Percentiles rank a stretch among this genome's conserved stretches.
Evolutionary conservation across 108 stramenopile genomes (phyloP).

Genomic region (Fragilaria radians): DNA sequence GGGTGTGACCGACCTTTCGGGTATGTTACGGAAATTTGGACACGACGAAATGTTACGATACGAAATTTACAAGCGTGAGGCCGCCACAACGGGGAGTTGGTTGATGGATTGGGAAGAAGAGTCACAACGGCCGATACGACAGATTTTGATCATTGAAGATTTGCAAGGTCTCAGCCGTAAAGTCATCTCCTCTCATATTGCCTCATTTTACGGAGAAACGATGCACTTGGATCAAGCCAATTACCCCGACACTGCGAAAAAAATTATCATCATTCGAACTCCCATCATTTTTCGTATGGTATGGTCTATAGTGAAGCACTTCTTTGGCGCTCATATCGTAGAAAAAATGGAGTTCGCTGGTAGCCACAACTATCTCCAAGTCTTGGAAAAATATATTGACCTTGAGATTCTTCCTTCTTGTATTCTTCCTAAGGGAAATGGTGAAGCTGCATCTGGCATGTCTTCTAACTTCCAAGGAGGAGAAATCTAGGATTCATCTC

Average conservation of each 20-base stretch:
- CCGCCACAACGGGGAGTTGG: background rate
- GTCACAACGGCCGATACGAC: background rate
- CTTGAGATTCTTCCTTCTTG: background rate
- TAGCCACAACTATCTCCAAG: constrained; percentile 3
- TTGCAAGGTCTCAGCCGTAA: background rate
- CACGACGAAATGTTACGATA: constrained; percentile 15
- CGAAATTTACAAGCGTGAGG: constrained; percentile 15
- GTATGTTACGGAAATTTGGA: constrained; percentile 7
- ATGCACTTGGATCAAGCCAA: constrained; percentile 13
- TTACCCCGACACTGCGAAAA: constrained; percentile 10
- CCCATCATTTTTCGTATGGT: background rate
- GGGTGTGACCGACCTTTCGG: constrained; percentile 5
- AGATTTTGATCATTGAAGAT: constrained; percentile 1
- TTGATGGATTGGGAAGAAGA: background rate
- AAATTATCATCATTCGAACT: constrained; percentile 4
- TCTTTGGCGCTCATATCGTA: background rate
- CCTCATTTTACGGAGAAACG: constrained; percentile 1
- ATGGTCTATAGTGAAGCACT: background rate
- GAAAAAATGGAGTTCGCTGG: background rate
- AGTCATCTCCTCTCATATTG: background rate
- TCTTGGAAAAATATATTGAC: constrained; percentile 1
- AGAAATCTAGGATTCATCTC: background rate
- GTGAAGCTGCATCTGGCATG: constrained; percentile 1
- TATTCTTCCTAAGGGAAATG: constrained; percentile 1
- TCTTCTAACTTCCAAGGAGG: background rate